These are phyloP conservation scores for Rhodocollybia butyracea DNA, from an alignment of 768 basidiomycete genomes.

Conservation along the genomic window DNA sequence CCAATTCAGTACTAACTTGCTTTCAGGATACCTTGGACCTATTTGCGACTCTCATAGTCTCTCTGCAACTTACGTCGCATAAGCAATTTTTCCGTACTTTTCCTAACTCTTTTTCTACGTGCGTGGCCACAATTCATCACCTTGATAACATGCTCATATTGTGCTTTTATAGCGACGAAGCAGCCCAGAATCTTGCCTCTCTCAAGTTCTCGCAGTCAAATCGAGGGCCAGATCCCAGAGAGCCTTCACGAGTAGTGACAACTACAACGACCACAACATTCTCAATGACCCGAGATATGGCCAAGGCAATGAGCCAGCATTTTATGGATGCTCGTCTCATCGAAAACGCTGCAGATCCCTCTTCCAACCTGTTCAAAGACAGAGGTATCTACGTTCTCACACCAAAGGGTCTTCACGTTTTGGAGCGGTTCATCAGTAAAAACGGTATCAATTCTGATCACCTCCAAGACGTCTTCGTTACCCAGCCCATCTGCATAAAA, in stretches of 20 bases:
- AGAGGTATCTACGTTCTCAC: conserved; percentile 95
- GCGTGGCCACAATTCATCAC: conserved; percentile 29
- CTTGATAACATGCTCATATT: conserved; percentile 9
- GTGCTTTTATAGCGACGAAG: conserved; percentile 74
- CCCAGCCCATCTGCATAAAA: conserved; percentile 96
- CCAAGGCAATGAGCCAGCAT: conserved; percentile 99
- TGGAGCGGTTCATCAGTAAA: conserved; percentile 99
- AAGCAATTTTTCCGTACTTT: conserved; percentile 97
- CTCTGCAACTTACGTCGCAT: conserved; percentile 82
- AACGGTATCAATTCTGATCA: conserved; percentile 97
- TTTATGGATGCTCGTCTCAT: conserved; percentile 99
- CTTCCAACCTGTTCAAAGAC: conserved; percentile 92
- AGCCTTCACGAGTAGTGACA: conserved; percentile 96
- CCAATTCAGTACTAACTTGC: neutral
- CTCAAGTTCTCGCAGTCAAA: conserved; percentile 99
- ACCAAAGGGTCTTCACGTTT: conserved; percentile 96
- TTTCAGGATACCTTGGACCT: conserved; percentile 94
- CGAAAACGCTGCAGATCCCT: conserved; percentile 92
- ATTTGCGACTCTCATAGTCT: conserved; percentile 94
- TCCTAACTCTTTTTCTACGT: conserved; percentile 95
- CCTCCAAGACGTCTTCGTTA: conserved; percentile 82
- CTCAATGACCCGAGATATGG: conserved; percentile 99
- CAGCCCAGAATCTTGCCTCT: conserved; percentile 86
- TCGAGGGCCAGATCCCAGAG: conserved; percentile 96
- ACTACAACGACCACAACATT: conserved; percentile 99